Evolutionary conservation across 208 protist species (phyloP), one percentile per base, ranked within the genome.

Genomic region (Trypanosomatidae sp.): DNA sequence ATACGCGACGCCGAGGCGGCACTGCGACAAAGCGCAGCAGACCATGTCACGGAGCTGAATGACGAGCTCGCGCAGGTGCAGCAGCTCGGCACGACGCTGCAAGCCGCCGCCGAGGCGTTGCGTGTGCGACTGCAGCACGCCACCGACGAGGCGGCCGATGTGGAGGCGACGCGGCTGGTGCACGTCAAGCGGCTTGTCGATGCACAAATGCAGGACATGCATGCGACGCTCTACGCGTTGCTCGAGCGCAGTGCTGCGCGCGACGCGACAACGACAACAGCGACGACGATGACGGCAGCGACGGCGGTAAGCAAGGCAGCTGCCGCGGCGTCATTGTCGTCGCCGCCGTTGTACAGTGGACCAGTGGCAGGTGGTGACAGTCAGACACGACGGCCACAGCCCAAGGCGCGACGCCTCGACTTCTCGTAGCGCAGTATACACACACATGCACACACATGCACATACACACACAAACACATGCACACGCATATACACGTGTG

Each of bases 41-140:
- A 71, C n/a, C 73, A 71, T 44, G 71, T 92, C 40, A 66, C 76
- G 51, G 52, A 53, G 10, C 43, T 92, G 11, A 92, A 92, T 53
- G 37, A 53, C 16, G 83, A 92, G 53, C 56, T 92, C 15, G 72
- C 75, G 25, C 73, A 88, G 22, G 63, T 88, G 51, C 83, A 92
- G 48, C 68, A 61, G 7, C 57, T 92, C 4, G 78, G 83, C 10
- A 71, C 64, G 6, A 27, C 77, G 18, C 54, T 92, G 7, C 81
- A 80, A 26, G 39, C 25, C 6, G 83, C 85, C 48, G 59, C 72
- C 4, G 75, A 86, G 19, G 70, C 66, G 40, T 44, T 92, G 37
- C 65, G 74, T 13, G 66, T 74, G 30, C 47, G 48, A n/a, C 54
- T 92, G 5, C 53, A 55, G n/a, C 59, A 72, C 21, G 56, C 62